phyloP scores from a whole-genome alignment of 768 basidiomycete genomes.

The Cystoderma amianthinum region DNA sequence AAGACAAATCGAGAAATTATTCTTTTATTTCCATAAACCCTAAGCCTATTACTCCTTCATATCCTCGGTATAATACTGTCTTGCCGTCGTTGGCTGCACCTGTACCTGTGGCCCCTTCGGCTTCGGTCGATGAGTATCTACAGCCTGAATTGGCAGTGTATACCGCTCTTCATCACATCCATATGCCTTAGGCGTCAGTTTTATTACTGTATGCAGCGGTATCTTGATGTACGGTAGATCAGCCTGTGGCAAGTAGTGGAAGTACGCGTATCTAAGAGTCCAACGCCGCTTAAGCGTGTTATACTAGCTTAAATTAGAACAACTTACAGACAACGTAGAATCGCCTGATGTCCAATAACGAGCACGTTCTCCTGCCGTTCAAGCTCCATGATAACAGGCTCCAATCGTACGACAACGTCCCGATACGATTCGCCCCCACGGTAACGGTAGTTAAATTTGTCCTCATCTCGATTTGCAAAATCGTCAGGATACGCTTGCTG shows the following conservation, averaged over 20 bases:
- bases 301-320: constrained; percentile 5
- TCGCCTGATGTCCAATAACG: constrained; percentile 94
- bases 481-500: constrained; percentile 96
- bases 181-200: constrained; percentile 96
- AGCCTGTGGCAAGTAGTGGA: constrained; percentile 84
- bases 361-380: constrained; percentile 97
- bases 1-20: too few species aligned
- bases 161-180: constrained; percentile 99
- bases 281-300: background rate
- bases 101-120: constrained; percentile 33
- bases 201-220: constrained; percentile 95
- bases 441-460: constrained; percentile 99
- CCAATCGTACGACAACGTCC: constrained; percentile 90
- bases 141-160: constrained; percentile 83
- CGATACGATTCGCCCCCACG: constrained; percentile 97
- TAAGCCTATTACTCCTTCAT: constrained; percentile 2
- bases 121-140: constrained; percentile 84
- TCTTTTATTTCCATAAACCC: constrained; percentile 4
- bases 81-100: constrained; percentile 24
- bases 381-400: constrained; percentile 99
- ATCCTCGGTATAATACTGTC: constrained; percentile 35
- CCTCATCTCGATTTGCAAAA: constrained; percentile 95
- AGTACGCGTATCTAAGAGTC: constrained; percentile 82
- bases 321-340: constrained; percentile 70
- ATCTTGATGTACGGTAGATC: constrained; percentile 98